Percentiles rank a stretch among this genome's conserved stretches.
These are phyloP conservation scores for Xylariaceae sp. DNA, from an alignment of 2,329 filamentous ascomycete genomes.

Conservation along the genomic window DNA sequence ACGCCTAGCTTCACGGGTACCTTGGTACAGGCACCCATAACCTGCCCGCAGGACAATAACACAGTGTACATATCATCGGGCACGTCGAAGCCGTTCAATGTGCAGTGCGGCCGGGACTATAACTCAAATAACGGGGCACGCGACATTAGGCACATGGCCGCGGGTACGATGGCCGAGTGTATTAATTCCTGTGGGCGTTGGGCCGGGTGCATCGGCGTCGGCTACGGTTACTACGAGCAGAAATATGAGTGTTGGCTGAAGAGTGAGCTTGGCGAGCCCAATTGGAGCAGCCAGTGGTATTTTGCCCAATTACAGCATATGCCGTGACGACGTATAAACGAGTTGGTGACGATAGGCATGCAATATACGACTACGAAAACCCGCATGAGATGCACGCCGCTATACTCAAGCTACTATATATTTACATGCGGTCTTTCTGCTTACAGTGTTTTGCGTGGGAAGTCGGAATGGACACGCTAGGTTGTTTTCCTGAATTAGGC, in stretches of 20 bases:
- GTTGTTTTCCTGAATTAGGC: conserved; percentile 7
- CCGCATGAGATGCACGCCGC: no score
- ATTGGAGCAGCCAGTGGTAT: conserved; percentile 19
- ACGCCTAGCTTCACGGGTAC: conserved; percentile 26
- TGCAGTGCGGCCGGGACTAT: conserved; percentile 30
- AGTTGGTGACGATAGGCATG: background rate
- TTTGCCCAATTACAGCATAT: conserved; percentile 27
- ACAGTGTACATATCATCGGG: conserved; percentile 23
- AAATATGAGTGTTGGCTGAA: conserved; percentile 26
- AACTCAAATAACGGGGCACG: conserved; percentile 17
- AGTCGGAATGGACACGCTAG: background rate
- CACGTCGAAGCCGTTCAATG: conserved; percentile 26
- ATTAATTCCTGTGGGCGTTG: conserved; percentile 21
- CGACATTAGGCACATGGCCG: conserved; percentile 19
- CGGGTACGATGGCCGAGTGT: conserved; percentile 22
- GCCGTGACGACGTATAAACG: background rate
- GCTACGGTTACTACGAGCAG: conserved; percentile 21
- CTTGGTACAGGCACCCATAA: conserved; percentile 9
- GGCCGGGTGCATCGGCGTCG: conserved; percentile 24
- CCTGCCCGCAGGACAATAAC: conserved; percentile 26
- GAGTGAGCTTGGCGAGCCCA: conserved; percentile 25
- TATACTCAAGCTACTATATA: background rate
- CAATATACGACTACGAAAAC: no score
- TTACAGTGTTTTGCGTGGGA: background rate
- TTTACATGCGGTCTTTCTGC: background rate